Evolutionary conservation across 257 asterid genomes (phyloP).

Genomic region (Przewalskia tangutica): DNA sequence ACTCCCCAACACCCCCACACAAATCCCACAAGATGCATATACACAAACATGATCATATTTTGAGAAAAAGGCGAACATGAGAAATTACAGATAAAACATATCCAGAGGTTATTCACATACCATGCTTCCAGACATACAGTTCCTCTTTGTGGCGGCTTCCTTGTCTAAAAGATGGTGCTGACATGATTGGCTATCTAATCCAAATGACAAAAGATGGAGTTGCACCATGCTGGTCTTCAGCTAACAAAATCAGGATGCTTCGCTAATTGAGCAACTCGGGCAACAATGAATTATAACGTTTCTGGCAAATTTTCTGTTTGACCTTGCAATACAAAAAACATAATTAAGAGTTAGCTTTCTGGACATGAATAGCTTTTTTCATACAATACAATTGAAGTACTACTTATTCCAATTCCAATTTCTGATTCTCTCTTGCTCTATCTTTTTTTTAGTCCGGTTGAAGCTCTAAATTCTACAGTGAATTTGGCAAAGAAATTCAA

Average conservation of each 20-base stretch:
- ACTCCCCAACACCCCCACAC: not conserved
- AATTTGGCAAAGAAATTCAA: not conserved
- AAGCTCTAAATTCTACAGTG: constrained; percentile 51
- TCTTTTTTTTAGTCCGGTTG: not conserved
- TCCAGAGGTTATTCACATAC: not conserved
- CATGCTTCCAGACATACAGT: not conserved
- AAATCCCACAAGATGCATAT: not conserved
- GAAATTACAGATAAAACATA: not conserved
- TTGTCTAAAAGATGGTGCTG: constrained; percentile 41
- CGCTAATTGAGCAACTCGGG: constrained; percentile 42
- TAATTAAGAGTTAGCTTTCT: not conserved
- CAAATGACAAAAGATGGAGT: constrained; percentile 74
- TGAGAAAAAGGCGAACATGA: not conserved
- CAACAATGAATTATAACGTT: constrained; percentile 51
- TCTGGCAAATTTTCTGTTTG: not conserved
- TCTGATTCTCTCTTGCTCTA: not conserved
- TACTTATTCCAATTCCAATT: not conserved
- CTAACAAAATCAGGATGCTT: constrained; percentile 48
- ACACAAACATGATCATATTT: not conserved
- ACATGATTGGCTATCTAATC: constrained; percentile 63
- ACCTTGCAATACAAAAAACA: not conserved
- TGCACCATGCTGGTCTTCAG: constrained; percentile 58
- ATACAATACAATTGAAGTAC: not conserved
- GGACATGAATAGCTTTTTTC: not conserved
- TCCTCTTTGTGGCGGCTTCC: not conserved